Base-by-base conservation (phyloP, 129 eudicot genomes). In the Daucus carota region DNA sequence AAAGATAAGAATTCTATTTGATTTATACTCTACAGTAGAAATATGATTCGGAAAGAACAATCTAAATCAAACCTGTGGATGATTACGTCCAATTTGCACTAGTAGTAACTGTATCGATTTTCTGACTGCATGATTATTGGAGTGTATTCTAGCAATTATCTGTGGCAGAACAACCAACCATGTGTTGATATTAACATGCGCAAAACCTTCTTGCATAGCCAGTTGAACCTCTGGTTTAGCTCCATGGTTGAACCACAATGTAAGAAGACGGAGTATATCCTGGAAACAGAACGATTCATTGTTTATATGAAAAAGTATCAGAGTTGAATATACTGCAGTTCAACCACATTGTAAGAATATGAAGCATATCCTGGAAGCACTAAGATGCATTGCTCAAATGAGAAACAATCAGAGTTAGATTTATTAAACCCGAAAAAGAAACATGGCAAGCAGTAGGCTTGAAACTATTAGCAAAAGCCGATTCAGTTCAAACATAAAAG, bases 91-190 rank as follows among this genome's bases (percentile, higher is more conserved):
- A 70, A 91, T 95, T 70, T 94, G 88, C 69, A 95, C 99, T 75
- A 95, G 73, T 33, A 95, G 87, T 28, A 94, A 89, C 72, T 95
- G 99, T 81, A 95, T 89, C 31, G 92, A 85, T 82, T 91, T 94
- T 85, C 99, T 89, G 80, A 95, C 94, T 18, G 96, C 97, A 42
- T 80, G 92, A 84, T 89, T 91, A 80, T 95, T 95, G 65, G 97
- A 95, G 84, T 95, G 99, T 80, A 95, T 95, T 81, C 99, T 85
- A 77, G 97, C 99, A 85, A 95, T 95, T 59, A 95, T 95, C 79
- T 95, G 99, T 78, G 99, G 99, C 71, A 95, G 83, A 84, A 95
- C 99, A 82, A 88, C 99, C 89, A 95, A 82, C 99, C 99, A 95
- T 65, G 99, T 95, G 89, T 95, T 88, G 87, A 95, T 95, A 80